A percentile compares a stretch with the other conserved stretches of the same genome.
phyloP scores from a whole-genome alignment of 2,329 filamentous ascomycete genomes.

The Xylaria sp. region DNA sequence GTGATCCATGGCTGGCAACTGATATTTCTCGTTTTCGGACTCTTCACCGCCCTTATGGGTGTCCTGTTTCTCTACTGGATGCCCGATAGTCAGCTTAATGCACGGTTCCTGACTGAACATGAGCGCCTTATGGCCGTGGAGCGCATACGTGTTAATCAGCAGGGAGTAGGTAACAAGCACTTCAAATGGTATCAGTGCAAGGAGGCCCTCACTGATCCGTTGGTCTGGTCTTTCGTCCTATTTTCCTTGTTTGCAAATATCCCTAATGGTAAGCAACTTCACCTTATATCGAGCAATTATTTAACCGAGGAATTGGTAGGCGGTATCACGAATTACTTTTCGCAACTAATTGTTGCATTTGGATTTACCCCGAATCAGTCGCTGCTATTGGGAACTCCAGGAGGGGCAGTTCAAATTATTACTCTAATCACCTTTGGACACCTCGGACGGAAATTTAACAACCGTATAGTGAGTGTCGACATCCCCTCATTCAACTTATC shows the following conservation, averaged over 20 bases:
- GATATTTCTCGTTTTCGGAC: constrained; percentile 59
- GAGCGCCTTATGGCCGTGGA: constrained; percentile 60
- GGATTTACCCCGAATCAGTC: constrained; percentile 68
- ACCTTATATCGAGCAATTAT: background rate
- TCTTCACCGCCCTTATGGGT: constrained; percentile 57
- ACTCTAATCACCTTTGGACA: constrained; percentile 55
- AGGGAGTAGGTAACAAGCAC: constrained; percentile 72
- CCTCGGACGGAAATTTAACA: constrained; percentile 60
- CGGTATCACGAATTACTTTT: constrained; percentile 47
- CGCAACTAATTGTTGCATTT: constrained; percentile 56
- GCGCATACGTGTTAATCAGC: constrained; percentile 67
- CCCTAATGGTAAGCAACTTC: constrained; percentile 43
- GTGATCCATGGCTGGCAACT: constrained; percentile 70
- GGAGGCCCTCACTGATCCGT: constrained; percentile 46
- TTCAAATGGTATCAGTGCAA: constrained; percentile 67
- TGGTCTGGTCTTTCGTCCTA: constrained; percentile 46
- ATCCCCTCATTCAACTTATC: background rate
- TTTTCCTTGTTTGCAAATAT: constrained; percentile 44
- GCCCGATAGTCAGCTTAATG: constrained; percentile 49
- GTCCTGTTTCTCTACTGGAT: constrained; percentile 56
- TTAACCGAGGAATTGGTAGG: constrained; percentile 26
- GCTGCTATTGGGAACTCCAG: constrained; percentile 68
- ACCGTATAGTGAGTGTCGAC: constrained; percentile 52
- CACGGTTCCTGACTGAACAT: constrained; percentile 57
- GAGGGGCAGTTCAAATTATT: constrained; percentile 68